Base-by-base conservation (phyloP, 441 rosid genomes). In the Adansonia gregorii region DNA sequence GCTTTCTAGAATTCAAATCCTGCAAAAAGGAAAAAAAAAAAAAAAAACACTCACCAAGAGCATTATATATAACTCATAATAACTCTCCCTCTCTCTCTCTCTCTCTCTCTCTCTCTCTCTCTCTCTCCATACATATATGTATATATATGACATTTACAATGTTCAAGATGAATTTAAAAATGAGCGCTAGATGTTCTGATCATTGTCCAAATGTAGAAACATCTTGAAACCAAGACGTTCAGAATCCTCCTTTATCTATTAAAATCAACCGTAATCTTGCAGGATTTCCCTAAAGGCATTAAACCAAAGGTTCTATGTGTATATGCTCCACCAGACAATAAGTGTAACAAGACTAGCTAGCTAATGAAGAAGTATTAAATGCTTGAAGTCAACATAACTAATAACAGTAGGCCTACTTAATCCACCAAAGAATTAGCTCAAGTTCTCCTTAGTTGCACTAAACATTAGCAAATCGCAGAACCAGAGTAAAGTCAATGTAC, bases 1-100 rank as follows among this genome's bases (percentile, higher is more conserved):
- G 24, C 54, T 79, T 84, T 79, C 79, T 77, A 67, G 86, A 70
- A 79, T 73, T 80, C 81, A 81, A 61, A 80, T 74, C 90, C 97
- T 95, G 90, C 55, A 80, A 76, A 77, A 35, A 35, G 39, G 39
- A 35, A 3, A 35, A 31, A n/a, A 35, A 35, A 35, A 35, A 35
- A 35, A 35, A 35, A 19, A 80, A 69, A 52, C 67, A 60, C 63
- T 72, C 66, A 78, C 79, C 55, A 64, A 78, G 39, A 61, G 45
- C 17, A 72, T 63, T 6, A 51, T n/a, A 73, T 27, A 64, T 8
- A 59, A 76, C 43, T 48, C 66, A 61, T 31, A 51, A 64, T 39
- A 22, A 64, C 14, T 8, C 39, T 35, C 39, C 39, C 39, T 3
- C 39, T 35, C 39, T 35, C 39, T 35, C 39, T 35, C 3, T 27